phyloP scores from a whole-genome alignment of 345 rosid species.

The Hypericum perforatum region DNA sequence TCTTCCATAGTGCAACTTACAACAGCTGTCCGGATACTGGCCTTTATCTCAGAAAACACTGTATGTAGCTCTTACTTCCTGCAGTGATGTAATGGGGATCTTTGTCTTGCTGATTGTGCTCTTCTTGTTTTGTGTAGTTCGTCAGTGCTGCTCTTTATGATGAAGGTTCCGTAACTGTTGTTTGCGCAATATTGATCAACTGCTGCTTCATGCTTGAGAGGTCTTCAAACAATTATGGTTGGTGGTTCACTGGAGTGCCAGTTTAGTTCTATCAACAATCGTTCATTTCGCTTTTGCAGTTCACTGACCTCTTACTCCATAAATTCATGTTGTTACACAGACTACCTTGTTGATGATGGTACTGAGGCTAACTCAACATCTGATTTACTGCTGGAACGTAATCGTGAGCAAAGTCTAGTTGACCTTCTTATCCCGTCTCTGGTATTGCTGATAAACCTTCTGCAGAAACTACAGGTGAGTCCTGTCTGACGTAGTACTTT shows the following conservation, averaged over 20 bases:
- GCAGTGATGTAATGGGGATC: not conserved
- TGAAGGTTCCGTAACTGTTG: conserved; percentile 76
- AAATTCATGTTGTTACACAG: conserved; percentile 30
- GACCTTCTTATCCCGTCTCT: conserved; percentile 80
- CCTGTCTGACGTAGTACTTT: conserved; percentile 5
- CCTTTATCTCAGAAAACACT: conserved; percentile 72
- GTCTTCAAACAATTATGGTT: conserved; percentile 84
- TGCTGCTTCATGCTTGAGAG: conserved; percentile 96
- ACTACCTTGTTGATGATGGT: conserved; percentile 96
- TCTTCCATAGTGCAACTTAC: conserved; percentile 84
- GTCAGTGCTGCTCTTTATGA: conserved; percentile 78
- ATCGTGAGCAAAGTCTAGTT: conserved; percentile 89
- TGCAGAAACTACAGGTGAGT: conserved; percentile 76
- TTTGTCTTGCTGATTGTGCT: conserved; percentile 10
- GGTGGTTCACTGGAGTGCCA: conserved; percentile 7
- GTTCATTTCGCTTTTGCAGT: not conserved
- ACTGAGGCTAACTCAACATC: conserved; percentile 91
- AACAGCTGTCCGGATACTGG: conserved; percentile 80
- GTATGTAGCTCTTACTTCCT: conserved; percentile 35
- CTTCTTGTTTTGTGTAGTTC: conserved; percentile 35
- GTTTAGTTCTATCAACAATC: not conserved
- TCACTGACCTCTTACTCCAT: not conserved
- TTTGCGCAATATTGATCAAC: conserved; percentile 70
- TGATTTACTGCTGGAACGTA: conserved; percentile 86
- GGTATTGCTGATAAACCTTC: conserved; percentile 57